Evolutionary conservation across 192 early-diverging fungal genomes (phyloP), one percentile per base, ranked within the genome.

Genomic region (Backusella sp.): DNA sequence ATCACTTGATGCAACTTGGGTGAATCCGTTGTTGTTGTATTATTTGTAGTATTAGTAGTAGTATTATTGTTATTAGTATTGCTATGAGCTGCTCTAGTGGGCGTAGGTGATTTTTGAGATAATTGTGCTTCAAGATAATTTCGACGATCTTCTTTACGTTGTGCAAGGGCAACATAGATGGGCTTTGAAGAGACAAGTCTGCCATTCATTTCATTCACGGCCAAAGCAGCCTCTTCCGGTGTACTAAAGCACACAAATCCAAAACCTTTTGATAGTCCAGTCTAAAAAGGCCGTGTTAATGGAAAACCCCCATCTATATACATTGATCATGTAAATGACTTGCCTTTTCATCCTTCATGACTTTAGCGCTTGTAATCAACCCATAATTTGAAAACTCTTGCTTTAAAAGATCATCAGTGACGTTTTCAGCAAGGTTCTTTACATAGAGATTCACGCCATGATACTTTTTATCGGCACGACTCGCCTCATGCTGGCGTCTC

Each of bases 221-320:
- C 96, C 86, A 92, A 92, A 82, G 87, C 93, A 52, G 96, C 96
- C 84, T 97, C 96, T 77, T 95, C 94, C 66, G 95, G 93, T 28
- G 91, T 85, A 44, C 92, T 90, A 88, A 95, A 97, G 87, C 96
- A 97, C 30, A 97, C 96, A 83, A 97, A 97, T n/a, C 96, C 96
- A 77, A 97, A 97, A 15, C 95, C 95, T 79, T 93, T 92, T 73
- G 93, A 93, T n/a, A 59, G 0, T 26, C 67, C 70, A 75, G 76
- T 78, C 77, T 34, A 52, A 14, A n/a, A 68, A 3, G 19, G 2
- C 37, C 7, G 3, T 39, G 37, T 39, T 39, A 3, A 32, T 32
- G 32, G 3, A 32, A 32, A 32, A n/a, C n/a, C n/a, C 32, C 1
- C 2, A 32, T 1, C 32, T 32, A 32, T 32, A 0, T 32, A 32